Evolutionary conservation across 2,329 filamentous ascomycete genomes (phyloP).

Genomic region (Zarea fungicola): DNA sequence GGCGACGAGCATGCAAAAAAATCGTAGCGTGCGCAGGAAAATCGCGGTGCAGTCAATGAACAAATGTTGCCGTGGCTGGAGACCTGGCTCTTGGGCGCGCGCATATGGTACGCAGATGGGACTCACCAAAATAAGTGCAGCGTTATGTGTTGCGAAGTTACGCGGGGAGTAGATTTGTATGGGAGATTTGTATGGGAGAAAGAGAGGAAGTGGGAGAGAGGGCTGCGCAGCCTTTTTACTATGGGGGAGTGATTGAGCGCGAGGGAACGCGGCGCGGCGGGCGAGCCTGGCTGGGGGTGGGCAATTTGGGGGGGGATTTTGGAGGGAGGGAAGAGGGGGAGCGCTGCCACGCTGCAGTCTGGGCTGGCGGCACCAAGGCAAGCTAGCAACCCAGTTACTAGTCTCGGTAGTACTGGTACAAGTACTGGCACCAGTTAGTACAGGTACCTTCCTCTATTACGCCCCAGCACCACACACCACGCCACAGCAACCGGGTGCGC

Average conservation of each 20-base stretch:
- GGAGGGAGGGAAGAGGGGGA: not conserved
- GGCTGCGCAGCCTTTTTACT: slow-evolving; percentile 59
- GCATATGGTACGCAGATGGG: slow-evolving; percentile 35
- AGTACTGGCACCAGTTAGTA: slow-evolving; percentile 5
- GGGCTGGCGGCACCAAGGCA: slow-evolving; percentile 7
- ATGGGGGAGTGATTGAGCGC: slow-evolving; percentile 57
- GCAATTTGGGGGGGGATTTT: not conserved
- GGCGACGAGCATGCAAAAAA: slow-evolving; percentile 8
- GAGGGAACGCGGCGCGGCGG: slow-evolving; percentile 26
- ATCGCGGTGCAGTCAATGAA: slow-evolving; percentile 19
- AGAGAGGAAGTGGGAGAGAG: slow-evolving; percentile 49
- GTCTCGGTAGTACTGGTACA: not conserved
- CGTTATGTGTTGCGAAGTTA: slow-evolving; percentile 35
- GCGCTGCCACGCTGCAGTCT: slow-evolving; percentile 11
- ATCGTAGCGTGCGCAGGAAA: slow-evolving; percentile 22
- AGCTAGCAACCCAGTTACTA: slow-evolving; percentile 7
- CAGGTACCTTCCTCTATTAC: not conserved
- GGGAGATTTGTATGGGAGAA: slow-evolving; percentile 58
- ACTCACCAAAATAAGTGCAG: slow-evolving; percentile 44
- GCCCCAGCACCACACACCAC: not conserved
- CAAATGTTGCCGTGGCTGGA: slow-evolving; percentile 21
- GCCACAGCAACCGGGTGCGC: no score
- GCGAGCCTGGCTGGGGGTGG: slow-evolving; percentile 1
- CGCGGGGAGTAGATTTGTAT: slow-evolving; percentile 41
- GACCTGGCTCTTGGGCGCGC: slow-evolving; percentile 31